Evolutionary conservation across 306 rosid genomes (phyloP).

Genomic region (Prunus armeniaca): DNA sequence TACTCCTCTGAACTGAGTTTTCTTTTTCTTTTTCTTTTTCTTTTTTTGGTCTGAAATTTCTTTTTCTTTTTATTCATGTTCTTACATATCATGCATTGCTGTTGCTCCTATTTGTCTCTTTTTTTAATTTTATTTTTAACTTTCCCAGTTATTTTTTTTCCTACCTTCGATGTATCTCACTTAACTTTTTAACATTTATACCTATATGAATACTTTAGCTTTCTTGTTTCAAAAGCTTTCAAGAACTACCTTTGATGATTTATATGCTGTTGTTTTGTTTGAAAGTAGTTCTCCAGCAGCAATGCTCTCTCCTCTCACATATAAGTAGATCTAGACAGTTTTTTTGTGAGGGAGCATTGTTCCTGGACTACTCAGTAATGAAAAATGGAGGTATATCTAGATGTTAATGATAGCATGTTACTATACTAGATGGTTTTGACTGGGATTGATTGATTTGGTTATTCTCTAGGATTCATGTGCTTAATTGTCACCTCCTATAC

Average conservation of each 20-base stretch:
- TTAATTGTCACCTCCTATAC: not conserved
- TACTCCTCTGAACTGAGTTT: not conserved
- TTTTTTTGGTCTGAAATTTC: not conserved
- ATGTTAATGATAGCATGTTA: too few species aligned
- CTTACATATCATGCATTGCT: not conserved
- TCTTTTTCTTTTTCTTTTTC: not conserved
- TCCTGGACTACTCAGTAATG: too few species aligned
- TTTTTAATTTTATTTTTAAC: not conserved
- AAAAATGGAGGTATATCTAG: too few species aligned
- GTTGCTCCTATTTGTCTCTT: not conserved
- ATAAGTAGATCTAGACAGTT: not conserved
- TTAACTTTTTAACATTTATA: not conserved
- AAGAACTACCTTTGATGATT: not conserved
- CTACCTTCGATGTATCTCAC: not conserved
- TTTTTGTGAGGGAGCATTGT: too few species aligned
- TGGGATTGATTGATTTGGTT: not conserved
- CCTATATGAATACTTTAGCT: not conserved
- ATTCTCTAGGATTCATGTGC: not conserved
- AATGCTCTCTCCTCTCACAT: not conserved
- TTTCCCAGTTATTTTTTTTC: not conserved
- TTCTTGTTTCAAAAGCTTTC: constrained; percentile 4
- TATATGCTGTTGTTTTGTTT: not conserved
- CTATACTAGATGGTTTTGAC: too few species aligned
- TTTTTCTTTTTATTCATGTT: not conserved
- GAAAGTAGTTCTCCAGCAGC: not conserved